phyloP scores from a whole-genome alignment of 371 early-diverging fungal species.

The Mucor racemosus region DNA sequence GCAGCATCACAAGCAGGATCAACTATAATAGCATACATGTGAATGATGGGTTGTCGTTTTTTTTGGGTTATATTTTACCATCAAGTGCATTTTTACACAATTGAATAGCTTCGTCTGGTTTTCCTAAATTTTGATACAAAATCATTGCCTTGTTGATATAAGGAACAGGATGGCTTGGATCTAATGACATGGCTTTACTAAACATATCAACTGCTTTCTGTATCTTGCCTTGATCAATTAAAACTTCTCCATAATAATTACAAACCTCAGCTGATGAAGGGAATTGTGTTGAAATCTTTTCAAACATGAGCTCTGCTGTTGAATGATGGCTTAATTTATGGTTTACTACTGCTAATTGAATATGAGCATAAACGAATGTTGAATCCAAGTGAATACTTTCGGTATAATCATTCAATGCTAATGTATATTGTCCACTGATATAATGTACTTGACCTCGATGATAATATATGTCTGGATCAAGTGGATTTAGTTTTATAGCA shows the following conservation, averaged over 20 bases:
- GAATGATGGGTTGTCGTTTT: background rate
- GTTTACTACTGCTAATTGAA: conserved; percentile 90
- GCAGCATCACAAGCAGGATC: conserved; percentile 79
- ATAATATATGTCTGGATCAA: conserved; percentile 79
- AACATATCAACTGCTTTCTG: conserved; percentile 74
- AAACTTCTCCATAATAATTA: conserved; percentile 95
- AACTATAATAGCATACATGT: background rate
- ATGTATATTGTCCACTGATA: conserved; percentile 74
- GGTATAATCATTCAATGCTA: conserved; percentile 82
- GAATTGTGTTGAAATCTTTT: conserved; percentile 77
- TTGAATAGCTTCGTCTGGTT: conserved; percentile 72
- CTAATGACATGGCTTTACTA: conserved; percentile 73
- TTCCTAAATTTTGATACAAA: conserved; percentile 76
- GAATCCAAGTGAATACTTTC: conserved; percentile 78
- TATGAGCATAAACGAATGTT: conserved; percentile 85
- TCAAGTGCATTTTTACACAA: conserved; percentile 83
- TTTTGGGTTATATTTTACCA: conserved; percentile 69
- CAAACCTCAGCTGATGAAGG: conserved; percentile 82
- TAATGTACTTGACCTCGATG: conserved; percentile 71
- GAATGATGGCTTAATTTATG: conserved; percentile 79
- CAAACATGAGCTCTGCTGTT: conserved; percentile 74
- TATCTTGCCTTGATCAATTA: conserved; percentile 81
- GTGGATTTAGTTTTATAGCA: conserved; percentile 63
- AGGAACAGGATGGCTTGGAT: conserved; percentile 79
- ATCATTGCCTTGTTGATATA: conserved; percentile 95